Conservation (phyloP, 495 filamentous ascomycete species). For the Usnea hakonensis region DNA sequence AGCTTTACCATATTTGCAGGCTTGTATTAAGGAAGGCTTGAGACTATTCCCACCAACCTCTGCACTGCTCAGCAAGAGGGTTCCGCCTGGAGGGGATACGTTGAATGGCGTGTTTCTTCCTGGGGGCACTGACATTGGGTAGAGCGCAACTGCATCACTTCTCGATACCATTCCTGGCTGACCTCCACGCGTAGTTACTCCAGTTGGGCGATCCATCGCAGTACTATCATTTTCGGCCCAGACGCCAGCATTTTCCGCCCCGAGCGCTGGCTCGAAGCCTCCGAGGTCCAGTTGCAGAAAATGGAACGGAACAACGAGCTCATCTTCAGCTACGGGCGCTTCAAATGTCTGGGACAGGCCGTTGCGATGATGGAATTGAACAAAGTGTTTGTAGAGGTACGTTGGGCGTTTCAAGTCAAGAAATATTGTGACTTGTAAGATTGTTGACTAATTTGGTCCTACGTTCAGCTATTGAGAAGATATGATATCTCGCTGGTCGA, state of each 20-base stretch:
- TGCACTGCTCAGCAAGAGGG: slow-evolving; percentile 38
- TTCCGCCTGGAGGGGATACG: slow-evolving; percentile 43
- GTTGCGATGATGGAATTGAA: slow-evolving; percentile 31
- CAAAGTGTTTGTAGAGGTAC: slow-evolving; percentile 1
- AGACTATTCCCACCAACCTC: slow-evolving; percentile 49
- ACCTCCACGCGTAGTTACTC: slow-evolving; percentile 18
- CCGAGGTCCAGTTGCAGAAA: slow-evolving; percentile 20
- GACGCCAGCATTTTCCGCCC: slow-evolving; percentile 56
- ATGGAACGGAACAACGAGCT: slow-evolving; percentile 27
- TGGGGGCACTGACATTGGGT: slow-evolving; percentile 43
- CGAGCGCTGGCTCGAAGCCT: slow-evolving; percentile 52
- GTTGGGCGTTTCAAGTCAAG: background rate
- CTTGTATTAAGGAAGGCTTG: slow-evolving; percentile 49
- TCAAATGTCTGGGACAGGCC: slow-evolving; percentile 38
- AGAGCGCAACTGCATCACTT: background rate
- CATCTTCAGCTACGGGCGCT: slow-evolving; percentile 39
- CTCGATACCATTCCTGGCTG: background rate
- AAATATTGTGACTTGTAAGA: too few relatives aligned
- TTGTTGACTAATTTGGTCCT: background rate
- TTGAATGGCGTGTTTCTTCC: slow-evolving; percentile 44
- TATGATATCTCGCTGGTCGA: slow-evolving; percentile 7
- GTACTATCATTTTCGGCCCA: slow-evolving; percentile 48
- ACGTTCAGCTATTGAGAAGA: slow-evolving; percentile 3
- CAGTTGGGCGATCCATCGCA: slow-evolving; percentile 43
- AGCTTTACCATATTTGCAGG: slow-evolving; percentile 46